phyloP scores from a whole-genome alignment of 208 protist species.

The Endotrypanum monterogeii region DNA sequence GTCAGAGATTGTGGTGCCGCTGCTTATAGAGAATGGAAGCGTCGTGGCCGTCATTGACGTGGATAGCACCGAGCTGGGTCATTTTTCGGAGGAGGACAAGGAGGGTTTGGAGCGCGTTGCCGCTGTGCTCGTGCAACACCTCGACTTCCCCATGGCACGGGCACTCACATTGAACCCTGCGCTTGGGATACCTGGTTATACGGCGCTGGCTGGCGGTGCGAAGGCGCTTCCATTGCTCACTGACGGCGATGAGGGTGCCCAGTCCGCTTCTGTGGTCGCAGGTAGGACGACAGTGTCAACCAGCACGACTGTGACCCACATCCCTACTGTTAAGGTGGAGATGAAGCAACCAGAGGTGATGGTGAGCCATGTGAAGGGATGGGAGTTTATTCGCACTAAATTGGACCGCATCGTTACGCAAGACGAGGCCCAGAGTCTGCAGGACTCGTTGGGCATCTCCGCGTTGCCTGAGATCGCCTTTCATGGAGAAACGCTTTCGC shows the following conservation, averaged over 20 bases:
- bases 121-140: constrained; percentile 46
- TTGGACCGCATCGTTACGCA: constrained; percentile 74
- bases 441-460: constrained; percentile 44
- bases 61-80: constrained; percentile 57
- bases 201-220: constrained; percentile 24
- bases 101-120: constrained; percentile 62
- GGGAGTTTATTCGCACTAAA: constrained; percentile 56
- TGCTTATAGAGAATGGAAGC: constrained; percentile 56
- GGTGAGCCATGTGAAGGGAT: constrained; percentile 39
- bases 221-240: constrained; percentile 11
- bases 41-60: constrained; percentile 85
- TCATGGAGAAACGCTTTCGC: constrained; percentile 62
- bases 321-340: constrained; percentile 48
- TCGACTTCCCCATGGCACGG: constrained; percentile 69
- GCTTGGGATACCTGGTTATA: constrained; percentile 24
- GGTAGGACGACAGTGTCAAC: neutral
- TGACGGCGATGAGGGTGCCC: constrained; percentile 2
- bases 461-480: constrained; percentile 80
- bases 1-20: constrained; percentile 93
- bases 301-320: constrained; percentile 30
- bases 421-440: constrained; percentile 48
- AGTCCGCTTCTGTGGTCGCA: neutral
- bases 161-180: constrained; percentile 51
- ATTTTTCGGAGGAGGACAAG: constrained; percentile 77
- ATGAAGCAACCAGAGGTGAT: constrained; percentile 31